Evolutionary conservation across 345 rosid species (phyloP), one percentile per base, ranked within the genome.

Genomic region (Gossypioides kirkii): DNA sequence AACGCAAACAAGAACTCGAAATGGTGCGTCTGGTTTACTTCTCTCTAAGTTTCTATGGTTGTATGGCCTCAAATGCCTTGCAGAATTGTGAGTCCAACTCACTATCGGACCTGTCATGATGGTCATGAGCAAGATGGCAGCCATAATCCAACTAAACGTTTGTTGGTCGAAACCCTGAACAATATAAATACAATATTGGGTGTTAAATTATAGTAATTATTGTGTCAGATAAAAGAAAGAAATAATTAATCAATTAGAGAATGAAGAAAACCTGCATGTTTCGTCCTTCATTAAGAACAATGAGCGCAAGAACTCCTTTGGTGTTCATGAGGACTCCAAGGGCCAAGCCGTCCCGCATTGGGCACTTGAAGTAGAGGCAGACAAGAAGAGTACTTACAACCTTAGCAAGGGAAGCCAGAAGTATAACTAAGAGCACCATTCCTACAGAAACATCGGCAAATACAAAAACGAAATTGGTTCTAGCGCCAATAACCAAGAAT

Each of bases 281-380:
- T 73, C 65, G 76, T 16, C 84, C 88, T 46, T 78, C 58, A 58
- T 78, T 80, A 49, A 87, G 84, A 54, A 85, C 13, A 32, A 81
- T 49, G 14, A 84, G 8, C 4, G 78, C 82, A 55, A 84, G 49
- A 36, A 84, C 78, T 3, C 90, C 90, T 70, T 86, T 88, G 55
- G 86, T 74, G 79, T 88, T 88, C 87, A 81, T 80, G 43, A 86
- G 85, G 8, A 83, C 56, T 45, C 87, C 90, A 9, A 88, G 88
- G 41, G 80, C 70, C 42, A 76, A 38, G 8, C 80, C 77, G 16
- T 86, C 88, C 2, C 76, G 79, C 14, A 50, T 22, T 17, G 82
- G 54, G 71, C 77, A 72, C 8, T 61, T 61, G 12, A 59, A 53
- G 69, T 61, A 16, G 18, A 36, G 8, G 32, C 86, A 78, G 47